Evolutionary conservation across 768 basidiomycete genomes (phyloP).

Genomic region (Collybia sp.): DNA sequence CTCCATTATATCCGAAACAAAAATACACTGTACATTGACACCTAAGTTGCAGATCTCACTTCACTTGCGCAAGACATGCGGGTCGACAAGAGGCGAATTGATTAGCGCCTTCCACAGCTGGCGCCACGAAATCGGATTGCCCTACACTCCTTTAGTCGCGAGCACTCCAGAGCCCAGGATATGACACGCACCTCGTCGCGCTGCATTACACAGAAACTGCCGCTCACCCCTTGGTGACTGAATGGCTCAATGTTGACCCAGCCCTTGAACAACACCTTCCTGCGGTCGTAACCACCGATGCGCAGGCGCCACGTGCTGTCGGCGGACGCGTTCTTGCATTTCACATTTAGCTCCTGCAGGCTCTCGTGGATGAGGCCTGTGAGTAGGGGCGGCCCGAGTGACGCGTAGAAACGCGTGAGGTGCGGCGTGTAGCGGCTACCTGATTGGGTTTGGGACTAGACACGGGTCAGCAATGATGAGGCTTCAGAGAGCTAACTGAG

Average conservation of each 20-base stretch:
- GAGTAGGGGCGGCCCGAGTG: slow-evolving; percentile 48
- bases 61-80: slow-evolving; percentile 42
- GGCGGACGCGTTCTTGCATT: slow-evolving; percentile 38
- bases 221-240: slow-evolving; percentile 36
- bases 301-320: slow-evolving; percentile 34
- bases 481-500: background rate
- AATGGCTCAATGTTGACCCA: slow-evolving; percentile 72
- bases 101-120: slow-evolving; percentile 68
- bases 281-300: slow-evolving; percentile 65
- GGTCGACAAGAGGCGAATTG: slow-evolving; percentile 43
- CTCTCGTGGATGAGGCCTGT: slow-evolving; percentile 49
- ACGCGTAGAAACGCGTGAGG: slow-evolving; percentile 78
- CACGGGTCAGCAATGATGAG: background rate
- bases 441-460: slow-evolving; percentile 76
- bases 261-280: slow-evolving; percentile 66
- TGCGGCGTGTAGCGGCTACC: slow-evolving; percentile 70
- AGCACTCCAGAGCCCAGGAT: background rate
- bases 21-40: too few species aligned
- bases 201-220: slow-evolving; percentile 68
- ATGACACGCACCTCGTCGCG: slow-evolving; percentile 53
- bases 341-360: slow-evolving; percentile 42
- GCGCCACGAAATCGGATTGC: slow-evolving; percentile 76
- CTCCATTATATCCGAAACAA: too few species aligned
- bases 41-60: too few species aligned
- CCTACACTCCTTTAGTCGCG: slow-evolving; percentile 30